Percentiles rank a stretch among this genome's conserved stretches.
phyloP scores from a whole-genome alignment of 768 basidiomycete genomes.

The Omphalotus guepiniiformis region DNA sequence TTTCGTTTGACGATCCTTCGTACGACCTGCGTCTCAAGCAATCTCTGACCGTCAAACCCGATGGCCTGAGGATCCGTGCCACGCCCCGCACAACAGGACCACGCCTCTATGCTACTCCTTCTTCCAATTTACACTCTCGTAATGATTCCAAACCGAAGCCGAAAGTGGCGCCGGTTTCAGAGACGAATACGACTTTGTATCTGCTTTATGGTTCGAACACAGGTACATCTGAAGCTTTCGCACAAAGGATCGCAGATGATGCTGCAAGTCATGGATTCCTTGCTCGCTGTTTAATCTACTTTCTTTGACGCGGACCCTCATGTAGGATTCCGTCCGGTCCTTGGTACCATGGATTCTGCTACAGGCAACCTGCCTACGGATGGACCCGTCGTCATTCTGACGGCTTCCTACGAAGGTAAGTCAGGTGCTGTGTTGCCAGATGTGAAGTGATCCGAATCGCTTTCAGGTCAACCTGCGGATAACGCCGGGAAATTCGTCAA shows the following conservation, averaged over 20 bases:
- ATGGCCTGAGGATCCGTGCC: conserved; percentile 35
- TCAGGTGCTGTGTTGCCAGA: not conserved
- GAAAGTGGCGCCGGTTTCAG: not conserved
- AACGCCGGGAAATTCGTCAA: conserved; percentile 42
- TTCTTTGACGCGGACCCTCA: not conserved
- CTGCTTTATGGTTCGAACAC: conserved; percentile 44
- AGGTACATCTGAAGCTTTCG: conserved; percentile 44
- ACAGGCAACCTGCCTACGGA: conserved; percentile 33
- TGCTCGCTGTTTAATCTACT: not conserved
- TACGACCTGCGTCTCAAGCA: conserved; percentile 42
- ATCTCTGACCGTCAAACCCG: conserved; percentile 42
- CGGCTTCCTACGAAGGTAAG: conserved; percentile 43
- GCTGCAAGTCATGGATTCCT: conserved; percentile 31
- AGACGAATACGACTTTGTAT: conserved; percentile 25
- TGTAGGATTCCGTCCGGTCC: conserved; percentile 33
- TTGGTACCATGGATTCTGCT: conserved; percentile 37
- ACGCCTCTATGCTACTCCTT: conserved; percentile 13
- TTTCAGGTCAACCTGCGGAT: conserved; percentile 42
- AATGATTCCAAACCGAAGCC: conserved; percentile 5
- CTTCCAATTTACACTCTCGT: conserved; percentile 12
- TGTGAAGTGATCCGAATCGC: not conserved
- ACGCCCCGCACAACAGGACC: conserved; percentile 24
- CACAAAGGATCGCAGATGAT: conserved; percentile 36
- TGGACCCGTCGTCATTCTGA: conserved; percentile 40
- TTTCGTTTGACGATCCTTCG: conserved; percentile 35